These are phyloP conservation scores for Venustampulla echinocandica DNA, from an alignment of 495 filamentous ascomycete species.

Conservation along the genomic window DNA sequence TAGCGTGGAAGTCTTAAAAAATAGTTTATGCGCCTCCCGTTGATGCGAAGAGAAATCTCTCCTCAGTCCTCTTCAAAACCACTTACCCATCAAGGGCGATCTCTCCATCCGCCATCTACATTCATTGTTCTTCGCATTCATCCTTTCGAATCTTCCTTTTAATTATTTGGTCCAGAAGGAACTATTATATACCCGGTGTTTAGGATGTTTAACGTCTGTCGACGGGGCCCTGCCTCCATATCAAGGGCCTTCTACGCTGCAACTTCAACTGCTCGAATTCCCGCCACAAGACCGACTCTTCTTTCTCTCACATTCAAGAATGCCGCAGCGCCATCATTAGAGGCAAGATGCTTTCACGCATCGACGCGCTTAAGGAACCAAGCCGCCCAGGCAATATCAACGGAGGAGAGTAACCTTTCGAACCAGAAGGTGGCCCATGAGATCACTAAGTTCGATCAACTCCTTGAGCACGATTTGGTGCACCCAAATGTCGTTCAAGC, in stretches of 20 bases:
- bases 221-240: slow-evolving; percentile 23
- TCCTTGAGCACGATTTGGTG: slow-evolving; percentile 54
- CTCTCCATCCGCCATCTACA: slow-evolving; percentile 1
- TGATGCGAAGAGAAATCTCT: no score
- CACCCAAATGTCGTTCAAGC: slow-evolving; percentile 54
- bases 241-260: slow-evolving; percentile 10
- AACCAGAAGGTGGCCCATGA: not conserved
- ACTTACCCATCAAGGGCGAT: no score
- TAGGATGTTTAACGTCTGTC: slow-evolving; percentile 21
- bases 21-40: no score
- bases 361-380: slow-evolving; percentile 24
- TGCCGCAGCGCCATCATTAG: not conserved
- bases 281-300: slow-evolving; percentile 19
- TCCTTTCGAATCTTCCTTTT: slow-evolving; percentile 4
- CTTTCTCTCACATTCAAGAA: slow-evolving; percentile 9
- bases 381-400: slow-evolving; percentile 7
- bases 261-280: slow-evolving; percentile 10
- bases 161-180: slow-evolving; percentile 5
- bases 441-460: slow-evolving; percentile 62
- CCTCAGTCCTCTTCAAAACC: no score
- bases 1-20: no score
- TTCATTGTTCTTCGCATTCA: slow-evolving; percentile 5
- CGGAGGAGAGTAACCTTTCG: not conserved
- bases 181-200: not conserved
- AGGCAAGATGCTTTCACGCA: slow-evolving; percentile 25